phyloP scores from a whole-genome alignment of 495 filamentous ascomycete species.

The Tuber microsphaerosporum region DNA sequence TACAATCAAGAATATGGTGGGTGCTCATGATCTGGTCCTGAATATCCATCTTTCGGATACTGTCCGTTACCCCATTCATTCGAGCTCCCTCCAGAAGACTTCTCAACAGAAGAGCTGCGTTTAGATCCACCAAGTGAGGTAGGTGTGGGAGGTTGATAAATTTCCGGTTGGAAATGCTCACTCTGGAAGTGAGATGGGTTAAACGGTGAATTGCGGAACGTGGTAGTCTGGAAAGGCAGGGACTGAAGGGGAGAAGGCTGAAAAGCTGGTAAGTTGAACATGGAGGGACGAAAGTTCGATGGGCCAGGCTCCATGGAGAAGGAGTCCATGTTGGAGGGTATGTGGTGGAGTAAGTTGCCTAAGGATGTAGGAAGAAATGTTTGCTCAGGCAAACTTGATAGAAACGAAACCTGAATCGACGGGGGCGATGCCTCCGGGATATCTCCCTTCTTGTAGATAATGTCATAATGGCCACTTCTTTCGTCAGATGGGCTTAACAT shows the following conservation, averaged over 20 bases:
- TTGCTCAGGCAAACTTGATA: constrained; percentile 37
- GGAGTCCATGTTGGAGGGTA: constrained; percentile 24
- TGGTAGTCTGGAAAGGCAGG: constrained; percentile 49
- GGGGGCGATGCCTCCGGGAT: constrained; percentile 27
- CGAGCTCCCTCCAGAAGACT: constrained; percentile 25
- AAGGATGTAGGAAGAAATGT: constrained; percentile 36
- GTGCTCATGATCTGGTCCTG: constrained; percentile 24
- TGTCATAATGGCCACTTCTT: constrained; percentile 79
- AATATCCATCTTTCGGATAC: constrained; percentile 29
- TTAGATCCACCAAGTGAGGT: constrained; percentile 26
- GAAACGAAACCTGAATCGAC: constrained; percentile 38
- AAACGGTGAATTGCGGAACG: constrained; percentile 60
- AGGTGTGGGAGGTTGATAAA: constrained; percentile 43
- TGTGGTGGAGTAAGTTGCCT: constrained; percentile 20
- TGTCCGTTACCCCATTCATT: constrained; percentile 26
- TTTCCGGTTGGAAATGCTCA: constrained; percentile 72
- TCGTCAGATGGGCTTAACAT: constrained; percentile 18
- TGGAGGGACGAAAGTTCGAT: constrained; percentile 38
- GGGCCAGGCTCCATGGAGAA: constrained; percentile 31
- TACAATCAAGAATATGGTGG: constrained; percentile 31
- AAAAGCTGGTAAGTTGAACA: constrained; percentile 31
- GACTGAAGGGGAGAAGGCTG: constrained; percentile 36
- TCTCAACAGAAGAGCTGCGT: constrained; percentile 32
- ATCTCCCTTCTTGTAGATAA: constrained; percentile 66
- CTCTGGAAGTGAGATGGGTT: constrained; percentile 80